These are phyloP conservation scores for Zelonia costaricensis DNA, from an alignment of 208 protist species.

Conservation along the genomic window DNA sequence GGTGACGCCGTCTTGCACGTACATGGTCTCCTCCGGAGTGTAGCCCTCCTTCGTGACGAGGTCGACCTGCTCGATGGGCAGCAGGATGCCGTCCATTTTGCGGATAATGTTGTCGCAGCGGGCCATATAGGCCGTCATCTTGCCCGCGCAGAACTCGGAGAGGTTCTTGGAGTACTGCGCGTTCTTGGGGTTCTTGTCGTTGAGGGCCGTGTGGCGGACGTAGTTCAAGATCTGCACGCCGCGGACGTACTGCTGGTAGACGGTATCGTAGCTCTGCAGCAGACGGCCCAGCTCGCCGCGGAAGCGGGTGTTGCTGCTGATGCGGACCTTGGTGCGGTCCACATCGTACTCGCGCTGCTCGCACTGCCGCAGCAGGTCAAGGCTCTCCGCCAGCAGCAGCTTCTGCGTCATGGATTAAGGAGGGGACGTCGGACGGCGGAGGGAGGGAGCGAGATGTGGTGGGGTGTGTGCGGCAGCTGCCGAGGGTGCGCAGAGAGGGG, in stretches of 20 bases:
- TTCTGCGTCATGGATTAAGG: slow-evolving; percentile 62
- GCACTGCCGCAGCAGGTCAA: slow-evolving; percentile 73
- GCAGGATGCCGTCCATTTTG: slow-evolving; percentile 71
- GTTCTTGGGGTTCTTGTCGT: slow-evolving; percentile 32
- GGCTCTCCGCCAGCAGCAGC: slow-evolving; percentile 69
- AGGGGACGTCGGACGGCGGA: too few species aligned
- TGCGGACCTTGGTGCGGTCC: slow-evolving; percentile 48
- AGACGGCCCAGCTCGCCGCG: slow-evolving; percentile 50
- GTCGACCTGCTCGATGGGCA: slow-evolving; percentile 68
- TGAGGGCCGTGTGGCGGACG: slow-evolving; percentile 57
- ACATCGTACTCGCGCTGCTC: slow-evolving; percentile 74
- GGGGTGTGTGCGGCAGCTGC: too few species aligned
- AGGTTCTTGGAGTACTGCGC: slow-evolving; percentile 58
- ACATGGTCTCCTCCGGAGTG: slow-evolving; percentile 42
- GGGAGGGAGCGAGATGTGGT: neutral
- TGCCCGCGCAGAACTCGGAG: slow-evolving; percentile 55
- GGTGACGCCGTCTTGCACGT: slow-evolving; percentile 44
- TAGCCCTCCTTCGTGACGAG: slow-evolving; percentile 45
- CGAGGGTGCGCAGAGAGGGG: too few species aligned
- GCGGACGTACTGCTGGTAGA: slow-evolving; percentile 66
- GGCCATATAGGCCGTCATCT: slow-evolving; percentile 77
- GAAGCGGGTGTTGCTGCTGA: slow-evolving; percentile 45
- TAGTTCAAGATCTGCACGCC: slow-evolving; percentile 80
- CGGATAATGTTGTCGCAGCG: slow-evolving; percentile 63
- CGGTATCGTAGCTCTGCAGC: slow-evolving; percentile 47